phyloP scores from a whole-genome alignment of 108 stramenopile genomes.

The Pseudonitzschia delicatissima region DNA sequence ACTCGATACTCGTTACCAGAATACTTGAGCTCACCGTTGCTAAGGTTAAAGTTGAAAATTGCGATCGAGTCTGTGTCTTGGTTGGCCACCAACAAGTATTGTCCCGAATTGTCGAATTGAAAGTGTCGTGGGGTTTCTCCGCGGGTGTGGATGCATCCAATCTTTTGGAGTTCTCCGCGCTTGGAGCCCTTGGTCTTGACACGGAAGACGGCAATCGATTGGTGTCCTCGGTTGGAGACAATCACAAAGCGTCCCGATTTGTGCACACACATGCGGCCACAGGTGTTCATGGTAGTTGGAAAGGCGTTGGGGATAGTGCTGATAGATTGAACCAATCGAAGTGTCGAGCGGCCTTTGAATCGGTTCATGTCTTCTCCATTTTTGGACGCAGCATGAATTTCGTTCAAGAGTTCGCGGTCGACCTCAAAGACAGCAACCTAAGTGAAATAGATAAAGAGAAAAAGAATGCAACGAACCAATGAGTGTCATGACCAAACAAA shows the following conservation, averaged over 20 bases:
- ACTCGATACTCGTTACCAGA: conserved; percentile 89
- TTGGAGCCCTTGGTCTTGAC: conserved; percentile 64
- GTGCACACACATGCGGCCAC: conserved; percentile 89
- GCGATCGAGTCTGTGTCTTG: conserved; percentile 91
- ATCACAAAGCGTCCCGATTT: conserved; percentile 85
- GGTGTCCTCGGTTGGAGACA: conserved; percentile 95
- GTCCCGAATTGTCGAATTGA: conserved; percentile 89
- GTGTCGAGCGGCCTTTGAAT: conserved; percentile 72
- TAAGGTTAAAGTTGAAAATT: conserved; percentile 85
- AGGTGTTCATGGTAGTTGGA: conserved; percentile 88
- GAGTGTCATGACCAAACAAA: background rate
- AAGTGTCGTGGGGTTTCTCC: conserved; percentile 94
- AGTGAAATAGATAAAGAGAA: conserved; percentile 2
- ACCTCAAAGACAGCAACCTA: conserved; percentile 86
- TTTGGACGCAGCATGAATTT: conserved; percentile 59
- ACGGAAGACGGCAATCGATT: conserved; percentile 85
- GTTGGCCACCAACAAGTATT: conserved; percentile 90
- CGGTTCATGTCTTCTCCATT: conserved; percentile 60
- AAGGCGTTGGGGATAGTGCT: conserved; percentile 89
- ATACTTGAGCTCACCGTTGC: conserved; percentile 82
- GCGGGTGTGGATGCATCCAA: conserved; percentile 91
- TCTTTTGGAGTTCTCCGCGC: conserved; percentile 67
- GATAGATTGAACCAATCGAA: conserved; percentile 83
- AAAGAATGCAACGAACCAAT: background rate
- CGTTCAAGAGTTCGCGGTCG: conserved; percentile 62